Base-by-base conservation (phyloP, 495 filamentous ascomycete genomes). In the Daldinia decipiens region DNA sequence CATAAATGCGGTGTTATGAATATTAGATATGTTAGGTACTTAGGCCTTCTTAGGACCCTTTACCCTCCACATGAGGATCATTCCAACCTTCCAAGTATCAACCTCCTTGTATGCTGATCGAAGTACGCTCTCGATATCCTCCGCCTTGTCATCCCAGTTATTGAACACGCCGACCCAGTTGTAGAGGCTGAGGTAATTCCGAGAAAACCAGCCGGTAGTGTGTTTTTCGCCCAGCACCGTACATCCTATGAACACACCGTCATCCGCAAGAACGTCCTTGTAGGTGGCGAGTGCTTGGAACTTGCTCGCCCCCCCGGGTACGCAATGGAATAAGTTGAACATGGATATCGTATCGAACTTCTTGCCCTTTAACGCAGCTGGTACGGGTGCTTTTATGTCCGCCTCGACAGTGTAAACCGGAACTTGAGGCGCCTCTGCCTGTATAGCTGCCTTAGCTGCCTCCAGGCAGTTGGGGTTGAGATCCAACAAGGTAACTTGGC, bases 281-380 rank as follows among this genome's bases (percentile, higher is more conserved):
- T 78, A 71, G 12, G 67, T 51, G n/a, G 36, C 58, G 17, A 82
- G 75, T 3, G 50, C 71, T 36, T 5, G 19, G 8, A 59, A 40
- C 45, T 77, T 57, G 29, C 53, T 71, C 13, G 72, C 58, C 0
- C 62, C 43, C 0, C 72, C 74, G 0, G 80, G 78, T 2, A 83
- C 40, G 61, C 81, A 82, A 56, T 83, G 81, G 2, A 83, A 47
- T 2, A 82, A 38, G 59, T 80, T 80, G 65, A 81, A 82, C 62
- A 79, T 73, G 38, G 77, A 80, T 31, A 83, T 71, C 0, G 77
- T 79, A 57, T 79, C 75, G 32, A 79, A 79, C 56, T 67, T 62
- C n/a, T 29, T 54, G 34, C 58, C 64, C 9, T 63, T 1, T 4
- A 75, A 47, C 8, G 15, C 67, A 9, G 38, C 31, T 0, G 71